Base-by-base conservation (phyloP, 2,329 filamentous ascomycete species). In the Trichoderma sp. region DNA sequence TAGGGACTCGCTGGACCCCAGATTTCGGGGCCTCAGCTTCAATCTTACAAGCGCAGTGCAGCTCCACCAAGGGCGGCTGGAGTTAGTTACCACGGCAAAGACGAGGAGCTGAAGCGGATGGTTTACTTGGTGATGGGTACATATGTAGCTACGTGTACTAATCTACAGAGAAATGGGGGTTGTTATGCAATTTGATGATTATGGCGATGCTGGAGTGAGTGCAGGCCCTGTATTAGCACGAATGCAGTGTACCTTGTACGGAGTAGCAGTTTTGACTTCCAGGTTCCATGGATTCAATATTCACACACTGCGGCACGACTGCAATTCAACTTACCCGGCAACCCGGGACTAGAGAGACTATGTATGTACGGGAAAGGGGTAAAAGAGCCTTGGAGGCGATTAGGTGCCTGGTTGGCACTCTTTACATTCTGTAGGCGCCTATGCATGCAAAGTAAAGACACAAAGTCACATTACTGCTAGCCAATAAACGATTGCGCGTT, bases 1-100 rank as follows among this genome's bases (percentile, higher is more conserved):
- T 63, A 72, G 68, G 74, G n/a, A 67, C 50, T 14, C 24, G 50
- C 31, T 45, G 41, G 16, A 68, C 73, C 73, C 65, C 65, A 64
- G 73, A 75, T 71, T 74, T 66, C 38, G 41, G 41, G 35, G 50
- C 50, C 50, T 31, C 38, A 33, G 29, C 62, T 60, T 35, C n/a
- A 71, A 38, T 11, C 64, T 45, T 56, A 56, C 50, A 24, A 6
- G 21, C 45, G 24, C 11, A 33, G 24, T 2, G 18, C 59, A 64
- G 69, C 69, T 35, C 59, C 69, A 53, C 59, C 59, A 53, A 4
- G 16, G 45, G 45, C 45, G 45, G 29, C 45, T 53, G n/a, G 4
- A 6, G 29, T 29, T n/a, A 53, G 45, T 53, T 53, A 53, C 45
- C 65, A 56, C 33, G 65, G 41, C 64, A 50, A 50, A 14, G 38